Evolutionary conservation across 163 green algal species (phyloP).

Genomic region (Smithsoniella earleae): DNA sequence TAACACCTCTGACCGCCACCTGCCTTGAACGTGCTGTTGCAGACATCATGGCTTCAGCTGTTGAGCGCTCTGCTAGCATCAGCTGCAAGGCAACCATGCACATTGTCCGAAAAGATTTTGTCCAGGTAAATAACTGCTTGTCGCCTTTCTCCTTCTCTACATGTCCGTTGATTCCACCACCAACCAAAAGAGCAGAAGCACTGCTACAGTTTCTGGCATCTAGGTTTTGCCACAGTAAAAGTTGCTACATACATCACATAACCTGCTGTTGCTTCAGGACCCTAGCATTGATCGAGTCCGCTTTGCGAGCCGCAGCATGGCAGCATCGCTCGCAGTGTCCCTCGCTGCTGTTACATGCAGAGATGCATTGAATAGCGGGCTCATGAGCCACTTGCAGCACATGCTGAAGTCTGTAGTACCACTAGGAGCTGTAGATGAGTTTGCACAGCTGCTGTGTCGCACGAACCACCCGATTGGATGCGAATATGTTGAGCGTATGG

Average conservation of each 20-base stretch:
- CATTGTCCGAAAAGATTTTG: conserved; percentile 30
- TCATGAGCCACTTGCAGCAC: conserved; percentile 23
- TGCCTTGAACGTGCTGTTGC: conserved; percentile 7
- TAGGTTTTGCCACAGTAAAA: too few species aligned
- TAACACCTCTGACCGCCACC: background rate
- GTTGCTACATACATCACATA: too few species aligned
- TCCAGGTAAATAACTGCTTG: too few species aligned
- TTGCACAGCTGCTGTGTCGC: background rate
- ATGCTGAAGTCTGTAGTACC: background rate
- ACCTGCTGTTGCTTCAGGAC: too few species aligned
- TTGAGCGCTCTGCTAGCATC: conserved; percentile 23
- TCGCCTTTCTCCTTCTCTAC: too few species aligned
- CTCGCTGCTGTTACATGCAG: conserved; percentile 18
- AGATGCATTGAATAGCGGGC: conserved; percentile 1
- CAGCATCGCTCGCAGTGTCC: background rate
- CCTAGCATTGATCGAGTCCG: background rate
- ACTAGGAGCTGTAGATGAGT: background rate
- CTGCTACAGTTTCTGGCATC: too few species aligned
- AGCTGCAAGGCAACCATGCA: conserved; percentile 11
- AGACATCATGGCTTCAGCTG: conserved; percentile 23
- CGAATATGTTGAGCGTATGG: conserved; percentile 27
- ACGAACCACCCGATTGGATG: conserved; percentile 12
- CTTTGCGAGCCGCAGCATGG: background rate
- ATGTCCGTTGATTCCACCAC: too few species aligned
- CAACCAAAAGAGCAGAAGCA: too few species aligned